Percentiles rank a stretch among this genome's conserved stretches.
phyloP scores from a whole-genome alignment of 495 filamentous ascomycete genomes.

The Rusavskia elegans region DNA sequence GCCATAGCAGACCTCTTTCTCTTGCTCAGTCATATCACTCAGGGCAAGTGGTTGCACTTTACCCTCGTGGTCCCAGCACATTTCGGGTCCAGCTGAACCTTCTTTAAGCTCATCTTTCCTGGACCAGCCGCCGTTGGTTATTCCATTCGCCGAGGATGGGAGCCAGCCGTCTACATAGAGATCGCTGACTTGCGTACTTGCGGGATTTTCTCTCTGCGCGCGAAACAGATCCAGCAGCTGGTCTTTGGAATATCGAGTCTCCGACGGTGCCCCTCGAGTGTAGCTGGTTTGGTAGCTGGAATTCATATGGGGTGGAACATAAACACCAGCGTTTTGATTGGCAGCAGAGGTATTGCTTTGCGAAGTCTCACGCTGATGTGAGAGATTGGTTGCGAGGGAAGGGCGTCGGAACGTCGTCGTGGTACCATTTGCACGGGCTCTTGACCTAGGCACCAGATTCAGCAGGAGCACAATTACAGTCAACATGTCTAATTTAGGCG shows the following conservation, averaged over 20 bases:
- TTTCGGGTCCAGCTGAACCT: constrained; percentile 48
- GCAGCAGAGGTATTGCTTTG: constrained; percentile 29
- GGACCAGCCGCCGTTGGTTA: constrained; percentile 54
- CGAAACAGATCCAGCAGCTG: constrained; percentile 65
- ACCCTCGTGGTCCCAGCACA: constrained; percentile 81
- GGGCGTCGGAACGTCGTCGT: constrained; percentile 77
- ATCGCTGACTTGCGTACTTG: constrained; percentile 47
- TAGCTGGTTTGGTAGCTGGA: constrained; percentile 27
- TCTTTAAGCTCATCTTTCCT: constrained; percentile 55
- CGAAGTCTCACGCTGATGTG: constrained; percentile 31
- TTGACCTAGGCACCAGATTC: constrained; percentile 29
- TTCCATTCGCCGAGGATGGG: constrained; percentile 48
- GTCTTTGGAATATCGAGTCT: constrained; percentile 65
- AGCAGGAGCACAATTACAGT: constrained; percentile 7
- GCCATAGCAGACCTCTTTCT: constrained; percentile 52
- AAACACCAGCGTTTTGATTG: constrained; percentile 36
- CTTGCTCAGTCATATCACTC: constrained; percentile 62
- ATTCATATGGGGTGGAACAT: constrained; percentile 45
- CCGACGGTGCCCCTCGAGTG: constrained; percentile 37
- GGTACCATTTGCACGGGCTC: constrained; percentile 56
- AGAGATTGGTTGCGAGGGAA: constrained; percentile 50
- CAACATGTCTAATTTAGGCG: not conserved
- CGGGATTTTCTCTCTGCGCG: constrained; percentile 37
- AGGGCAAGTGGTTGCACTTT: constrained; percentile 56
- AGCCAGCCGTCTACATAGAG: constrained; percentile 66